Base-by-base conservation (phyloP, 192 early-diverging fungal genomes). In the Geosiphon pyriformis region DNA sequence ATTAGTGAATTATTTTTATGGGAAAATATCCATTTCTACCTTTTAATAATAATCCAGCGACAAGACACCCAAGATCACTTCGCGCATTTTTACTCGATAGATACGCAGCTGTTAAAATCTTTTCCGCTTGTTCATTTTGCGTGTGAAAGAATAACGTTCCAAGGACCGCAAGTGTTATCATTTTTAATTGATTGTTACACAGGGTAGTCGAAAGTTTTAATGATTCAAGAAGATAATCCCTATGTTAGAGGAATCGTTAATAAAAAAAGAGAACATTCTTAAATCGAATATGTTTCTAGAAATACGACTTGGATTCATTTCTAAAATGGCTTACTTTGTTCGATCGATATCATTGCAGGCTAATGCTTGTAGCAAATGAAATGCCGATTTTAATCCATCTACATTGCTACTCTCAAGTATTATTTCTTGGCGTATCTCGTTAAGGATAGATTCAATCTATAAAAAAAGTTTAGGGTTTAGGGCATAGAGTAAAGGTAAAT, bases 111-210 rank as follows among this genome's bases (percentile, higher is more conserved):
- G 54, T 56, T 18, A 75, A 64, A 66, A 76, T 79, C 48, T 76
- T 79, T 58, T 79, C 77, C 8, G 77, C 74, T n/a, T 79, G 74
- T n/a, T 69, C 72, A 26, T 79, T 74, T 11, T 79, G 74, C 23
- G 72, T 71, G 26, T 72, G 59, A 37, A 62, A 42, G 25, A 75
- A 76, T 7, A 79, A 55, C 33, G 70, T 70, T 4, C 77, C 77
- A 11, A 79, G 52, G 8, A 76, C 47, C 8, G 75, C 37, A 10
- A 79, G 50, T 17, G 74, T 70, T 63, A 79, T 27, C 17, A 69
- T 67, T 31, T 74, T 76, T 57, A 79, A 25, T 35, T 79, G 77
- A 7, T 74, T 71, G 48, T 76, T 79, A 29, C 60, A 31, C 34
- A 74, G 10, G 1, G 69, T 52, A 22, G 61, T 55, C 0, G 77